Percentiles rank a stretch among this genome's conserved stretches.
Evolutionary conservation across 2,329 filamentous ascomycete genomes (phyloP).

Genomic region (Beauveria varroae): DNA sequence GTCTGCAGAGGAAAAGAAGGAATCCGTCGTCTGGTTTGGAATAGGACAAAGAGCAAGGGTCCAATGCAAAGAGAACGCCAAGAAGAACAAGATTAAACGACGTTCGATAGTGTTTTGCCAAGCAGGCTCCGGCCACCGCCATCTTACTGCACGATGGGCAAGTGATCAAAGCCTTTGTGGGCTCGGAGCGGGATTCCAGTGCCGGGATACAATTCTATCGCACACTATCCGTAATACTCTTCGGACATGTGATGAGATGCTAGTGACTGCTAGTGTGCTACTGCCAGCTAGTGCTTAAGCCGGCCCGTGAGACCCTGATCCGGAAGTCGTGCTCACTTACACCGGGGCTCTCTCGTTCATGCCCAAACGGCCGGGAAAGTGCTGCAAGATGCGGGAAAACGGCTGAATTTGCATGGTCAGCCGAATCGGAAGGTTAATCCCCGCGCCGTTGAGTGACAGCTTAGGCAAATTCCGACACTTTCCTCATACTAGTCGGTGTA

Average conservation of each 20-base stretch:
- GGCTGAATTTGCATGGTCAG: neutral
- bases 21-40: neutral
- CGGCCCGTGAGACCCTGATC: neutral
- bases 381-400: neutral
- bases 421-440: neutral
- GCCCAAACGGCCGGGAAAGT: neutral
- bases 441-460: neutral
- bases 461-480: neutral
- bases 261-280: neutral
- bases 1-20: neutral
- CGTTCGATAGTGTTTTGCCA: neutral
- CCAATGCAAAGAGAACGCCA: neutral
- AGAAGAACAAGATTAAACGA: neutral
- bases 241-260: neutral
- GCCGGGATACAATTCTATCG: neutral
- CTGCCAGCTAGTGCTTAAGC: neutral
- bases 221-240: neutral
- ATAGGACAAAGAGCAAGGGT: neutral
- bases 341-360: neutral
- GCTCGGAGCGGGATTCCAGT: neutral
- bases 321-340: slow-evolving; percentile 5
- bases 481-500: neutral
- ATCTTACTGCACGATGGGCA: neutral
- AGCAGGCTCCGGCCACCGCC: neutral
- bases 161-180: neutral